phyloP scores from a whole-genome alignment of 164 flowering plant genomes.

The Euptelea pleiosperma region DNA sequence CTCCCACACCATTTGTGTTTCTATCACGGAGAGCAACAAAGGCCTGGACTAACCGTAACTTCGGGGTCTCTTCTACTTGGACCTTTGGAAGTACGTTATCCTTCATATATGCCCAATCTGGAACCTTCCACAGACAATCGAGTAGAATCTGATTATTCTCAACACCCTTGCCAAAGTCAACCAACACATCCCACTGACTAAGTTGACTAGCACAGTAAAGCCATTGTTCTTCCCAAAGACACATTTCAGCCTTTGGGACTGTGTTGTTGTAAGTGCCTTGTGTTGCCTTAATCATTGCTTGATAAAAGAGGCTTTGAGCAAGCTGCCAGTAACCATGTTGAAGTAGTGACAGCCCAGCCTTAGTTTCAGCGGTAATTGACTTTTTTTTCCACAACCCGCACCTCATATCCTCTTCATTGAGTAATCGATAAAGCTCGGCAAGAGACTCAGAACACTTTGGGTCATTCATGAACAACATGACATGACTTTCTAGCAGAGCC shows the following conservation, averaged over 20 bases:
- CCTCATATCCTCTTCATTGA: slow-evolving; percentile 99
- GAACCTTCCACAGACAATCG: slow-evolving; percentile 81
- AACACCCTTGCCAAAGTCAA: slow-evolving; percentile 72
- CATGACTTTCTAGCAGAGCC: slow-evolving; percentile 92
- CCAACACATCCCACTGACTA: slow-evolving; percentile 88
- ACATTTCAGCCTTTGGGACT: slow-evolving; percentile 99
- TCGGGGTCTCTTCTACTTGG: slow-evolving; percentile 87
- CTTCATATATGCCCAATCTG: slow-evolving; percentile 83
- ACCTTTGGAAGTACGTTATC: slow-evolving; percentile 83
- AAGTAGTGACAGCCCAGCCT: slow-evolving; percentile 90
- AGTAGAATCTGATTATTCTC: slow-evolving; percentile 79
- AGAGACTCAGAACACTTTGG: slow-evolving; percentile 90
- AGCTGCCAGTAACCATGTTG: slow-evolving; percentile 99
- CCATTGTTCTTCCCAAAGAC: slow-evolving; percentile 99
- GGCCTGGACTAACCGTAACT: slow-evolving; percentile 75
- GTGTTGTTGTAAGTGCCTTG: slow-evolving; percentile 96
- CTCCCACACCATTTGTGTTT: slow-evolving; percentile 75
- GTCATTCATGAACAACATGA: slow-evolving; percentile 86
- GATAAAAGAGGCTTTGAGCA: slow-evolving; percentile 93
- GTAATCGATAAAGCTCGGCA: slow-evolving; percentile 94
- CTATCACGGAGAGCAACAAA: slow-evolving; percentile 88
- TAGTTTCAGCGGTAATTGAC: slow-evolving; percentile 87
- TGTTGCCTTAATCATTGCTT: slow-evolving; percentile 98
- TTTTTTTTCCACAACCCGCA: slow-evolving; percentile 96
- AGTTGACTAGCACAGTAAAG: slow-evolving; percentile 85